phyloP scores from a whole-genome alignment of 805 yeast genomes.

The Wickerhamiella dianesei region DNA sequence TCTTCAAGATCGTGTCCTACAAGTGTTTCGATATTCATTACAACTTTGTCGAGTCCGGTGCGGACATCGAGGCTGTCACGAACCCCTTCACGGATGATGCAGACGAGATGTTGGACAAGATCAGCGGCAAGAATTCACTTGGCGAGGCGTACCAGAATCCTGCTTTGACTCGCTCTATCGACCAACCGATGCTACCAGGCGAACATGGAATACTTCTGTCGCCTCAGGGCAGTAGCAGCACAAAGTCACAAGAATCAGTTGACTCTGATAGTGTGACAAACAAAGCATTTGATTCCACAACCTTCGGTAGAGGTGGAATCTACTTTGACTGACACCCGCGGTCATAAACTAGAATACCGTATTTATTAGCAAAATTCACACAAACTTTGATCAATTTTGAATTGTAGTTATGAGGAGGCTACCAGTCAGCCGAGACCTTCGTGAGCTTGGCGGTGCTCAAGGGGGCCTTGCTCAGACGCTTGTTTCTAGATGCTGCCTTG shows the following conservation, averaged over 20 bases:
- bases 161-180: constrained; percentile 4
- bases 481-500: not conserved
- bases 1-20: constrained; percentile 20
- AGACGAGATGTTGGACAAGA: not conserved
- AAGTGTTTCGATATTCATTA: constrained; percentile 12
- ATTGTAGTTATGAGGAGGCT: too few species aligned
- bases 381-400: too few species aligned
- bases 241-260: not conserved
- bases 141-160: constrained; percentile 16
- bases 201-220: constrained; percentile 2
- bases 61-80: not conserved
- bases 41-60: constrained; percentile 3
- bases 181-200: constrained; percentile 9
- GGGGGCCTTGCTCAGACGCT: not conserved
- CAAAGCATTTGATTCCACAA: not conserved
- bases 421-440: not conserved
- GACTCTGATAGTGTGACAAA: not conserved
- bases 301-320: not conserved
- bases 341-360: not conserved
- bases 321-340: not conserved
- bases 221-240: not conserved
- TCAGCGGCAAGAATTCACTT: not conserved
- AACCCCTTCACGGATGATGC: not conserved
- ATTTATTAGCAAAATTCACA: too few species aligned
- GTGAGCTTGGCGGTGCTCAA: not conserved